Percentiles rank a stretch among this genome's conserved stretches.
phyloP scores from a whole-genome alignment of 163 green algal species.

The Dunaliella salina region DNA sequence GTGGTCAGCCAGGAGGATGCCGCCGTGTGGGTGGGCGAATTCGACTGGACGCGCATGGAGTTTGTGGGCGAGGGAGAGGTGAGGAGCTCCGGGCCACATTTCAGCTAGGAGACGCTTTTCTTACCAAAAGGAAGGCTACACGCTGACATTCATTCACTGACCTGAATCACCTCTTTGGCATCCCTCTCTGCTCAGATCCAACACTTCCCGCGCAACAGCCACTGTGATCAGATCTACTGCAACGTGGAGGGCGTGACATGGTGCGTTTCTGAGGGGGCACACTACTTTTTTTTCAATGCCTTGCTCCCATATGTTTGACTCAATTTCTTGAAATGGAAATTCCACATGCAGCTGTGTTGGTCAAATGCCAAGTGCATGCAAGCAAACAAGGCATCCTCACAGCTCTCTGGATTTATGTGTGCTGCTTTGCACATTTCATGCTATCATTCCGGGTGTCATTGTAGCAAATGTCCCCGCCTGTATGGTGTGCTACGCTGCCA shows the following conservation, averaged over 20 bases:
- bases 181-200: constrained; percentile 13
- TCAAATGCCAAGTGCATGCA: too few species aligned
- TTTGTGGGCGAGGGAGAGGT: background rate
- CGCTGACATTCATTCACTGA: background rate
- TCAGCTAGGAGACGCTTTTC: background rate
- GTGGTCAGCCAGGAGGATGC: constrained; percentile 37
- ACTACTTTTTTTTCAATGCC: too few species aligned
- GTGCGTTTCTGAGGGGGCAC: background rate
- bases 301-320: too few species aligned
- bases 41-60: constrained; percentile 32
- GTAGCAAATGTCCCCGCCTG: too few species aligned
- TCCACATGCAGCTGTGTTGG: too few species aligned
- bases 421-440: too few species aligned
- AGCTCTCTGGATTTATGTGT: too few species aligned
- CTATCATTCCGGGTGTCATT: too few species aligned
- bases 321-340: too few species aligned
- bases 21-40: constrained; percentile 38
- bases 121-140: background rate
- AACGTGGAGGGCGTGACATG: constrained; percentile 17
- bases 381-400: too few species aligned
- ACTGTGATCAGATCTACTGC: constrained; percentile 31
- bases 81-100: background rate
- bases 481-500: too few species aligned
- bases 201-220: constrained; percentile 31
- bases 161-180: too few species aligned